Evolutionary conservation across 2,329 filamentous ascomycete genomes (phyloP).

Genomic region (Scleromitrula shiraiana): DNA sequence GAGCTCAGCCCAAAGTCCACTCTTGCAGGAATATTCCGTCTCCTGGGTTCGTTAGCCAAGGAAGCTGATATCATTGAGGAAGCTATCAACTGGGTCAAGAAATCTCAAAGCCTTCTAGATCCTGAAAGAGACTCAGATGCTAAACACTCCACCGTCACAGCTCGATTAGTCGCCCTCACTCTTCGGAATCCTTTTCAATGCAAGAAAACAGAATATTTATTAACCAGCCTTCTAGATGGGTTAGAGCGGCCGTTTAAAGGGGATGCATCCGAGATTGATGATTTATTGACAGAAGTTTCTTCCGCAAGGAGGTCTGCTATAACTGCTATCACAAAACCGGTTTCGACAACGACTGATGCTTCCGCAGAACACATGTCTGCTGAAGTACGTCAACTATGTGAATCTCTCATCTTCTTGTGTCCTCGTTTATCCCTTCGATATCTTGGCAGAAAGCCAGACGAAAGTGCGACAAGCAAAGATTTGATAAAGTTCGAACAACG

Average conservation of each 20-base stretch:
- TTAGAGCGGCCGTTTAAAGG: constrained; percentile 54
- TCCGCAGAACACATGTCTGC: constrained; percentile 1
- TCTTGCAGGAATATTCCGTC: constrained; percentile 35
- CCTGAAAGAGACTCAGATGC: constrained; percentile 23
- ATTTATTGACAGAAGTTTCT: constrained; percentile 50
- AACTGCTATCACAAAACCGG: constrained; percentile 33
- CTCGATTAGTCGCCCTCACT: constrained; percentile 47
- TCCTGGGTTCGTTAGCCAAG: constrained; percentile 43
- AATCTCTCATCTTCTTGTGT: constrained; percentile 48
- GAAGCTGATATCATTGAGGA: constrained; percentile 39
- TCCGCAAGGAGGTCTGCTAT: constrained; percentile 47
- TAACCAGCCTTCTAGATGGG: constrained; percentile 43
- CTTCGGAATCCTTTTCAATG: constrained; percentile 39
- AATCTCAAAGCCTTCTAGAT: constrained; percentile 29
- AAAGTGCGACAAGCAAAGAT: constrained; percentile 46
- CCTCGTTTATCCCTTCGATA: constrained; percentile 54
- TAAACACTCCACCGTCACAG: constrained; percentile 40
- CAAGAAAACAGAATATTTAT: constrained; percentile 34
- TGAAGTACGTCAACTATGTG: constrained; percentile 36
- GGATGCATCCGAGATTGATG: constrained; percentile 50
- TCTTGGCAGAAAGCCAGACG: constrained; percentile 49
- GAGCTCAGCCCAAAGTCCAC: constrained; percentile 12
- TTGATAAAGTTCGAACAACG: constrained; percentile 54
- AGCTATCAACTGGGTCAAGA: constrained; percentile 47
- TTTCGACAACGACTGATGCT: constrained; percentile 8